Evolutionary conservation across 345 rosid species (phyloP), one percentile per base, ranked within the genome.

Genomic region (Triadica sebifera): DNA sequence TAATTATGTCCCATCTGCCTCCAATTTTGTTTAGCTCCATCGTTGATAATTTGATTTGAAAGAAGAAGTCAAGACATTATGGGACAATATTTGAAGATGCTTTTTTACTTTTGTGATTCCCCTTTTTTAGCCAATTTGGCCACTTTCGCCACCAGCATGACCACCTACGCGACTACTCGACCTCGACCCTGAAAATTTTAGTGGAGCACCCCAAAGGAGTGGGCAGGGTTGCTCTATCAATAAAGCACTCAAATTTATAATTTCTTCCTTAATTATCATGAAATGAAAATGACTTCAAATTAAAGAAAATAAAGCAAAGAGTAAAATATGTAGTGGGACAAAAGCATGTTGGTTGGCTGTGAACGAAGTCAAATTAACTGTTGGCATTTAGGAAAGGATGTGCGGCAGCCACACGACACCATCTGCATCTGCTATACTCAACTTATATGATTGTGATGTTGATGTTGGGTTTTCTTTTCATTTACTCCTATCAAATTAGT

Each of bases 111-210:
- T 17, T 37, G 39, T 56, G 65, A 71, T 71, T 24, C 19, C 25
- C 19, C 25, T 29, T 71, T 46, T 49, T 5, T 15, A 20, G 16
- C 46, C 75, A 73, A 75, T 39, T 71, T 78, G 83, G 84, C 79
- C 79, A 77, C 79, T 79, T 75, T 74, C 64, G 69, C 74, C 20
- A 41, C 68, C 74, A 74, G 59, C 67, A 47, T 19, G 38, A 50
- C 57, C 59, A 20, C 77, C 84, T 84, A 78, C 78, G 90, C 93
- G 89, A 87, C 87, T 85, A 77, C 92, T 82, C 87, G 92, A 84
- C 84, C 34, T 29, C 34, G 34, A 29, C 34, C 1, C 52, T 75
- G 87, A 84, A 69, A 69, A 10, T 77, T 78, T 49, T 46, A 11
- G 39, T 55, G 67, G 47, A 62, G 19, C 12, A 4, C 8, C 49